Percentiles rank a stretch among this genome's conserved stretches.
These are phyloP conservation scores for Daucus carota DNA, from an alignment of 129 eudicot species.

Conservation along the genomic window DNA sequence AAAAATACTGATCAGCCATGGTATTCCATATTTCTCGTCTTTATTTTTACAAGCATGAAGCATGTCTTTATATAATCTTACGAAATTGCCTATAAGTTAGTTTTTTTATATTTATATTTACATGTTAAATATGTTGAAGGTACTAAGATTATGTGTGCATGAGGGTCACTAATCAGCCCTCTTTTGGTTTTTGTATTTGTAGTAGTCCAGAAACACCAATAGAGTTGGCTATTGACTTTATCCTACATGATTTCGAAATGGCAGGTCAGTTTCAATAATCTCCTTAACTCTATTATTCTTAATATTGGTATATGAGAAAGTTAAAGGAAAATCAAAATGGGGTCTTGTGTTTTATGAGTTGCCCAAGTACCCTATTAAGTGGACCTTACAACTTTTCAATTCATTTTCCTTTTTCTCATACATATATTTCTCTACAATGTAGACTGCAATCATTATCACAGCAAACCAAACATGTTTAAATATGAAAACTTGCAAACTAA, in stretches of 20 bases:
- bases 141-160: not conserved
- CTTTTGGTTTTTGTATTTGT: conserved; percentile 8
- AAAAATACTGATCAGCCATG: conserved; percentile 22
- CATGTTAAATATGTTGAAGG: not conserved
- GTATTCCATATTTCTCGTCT: conserved; percentile 19
- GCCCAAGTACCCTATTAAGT: conserved; percentile 10
- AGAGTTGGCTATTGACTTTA: conserved; percentile 88
- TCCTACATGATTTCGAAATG: conserved; percentile 97
- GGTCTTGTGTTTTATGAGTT: conserved; percentile 12
- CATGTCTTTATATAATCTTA: not conserved
- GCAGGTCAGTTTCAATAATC: conserved; percentile 51
- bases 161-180: not conserved
- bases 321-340: conserved; percentile 9
- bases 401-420: not conserved
- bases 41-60: not conserved
- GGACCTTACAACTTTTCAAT: not conserved
- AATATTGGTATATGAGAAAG: conserved; percentile 1
- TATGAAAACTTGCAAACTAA: conserved; percentile 4
- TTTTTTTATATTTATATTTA: not conserved
- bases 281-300: not conserved
- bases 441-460: not conserved
- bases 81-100: not conserved
- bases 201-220: conserved; percentile 69
- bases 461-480: not conserved
- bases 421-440: not conserved